Evolutionary conservation across 2,329 filamentous ascomycete genomes (phyloP), one percentile per base, ranked within the genome.

Genomic region (Aspergillus amoenus): DNA sequence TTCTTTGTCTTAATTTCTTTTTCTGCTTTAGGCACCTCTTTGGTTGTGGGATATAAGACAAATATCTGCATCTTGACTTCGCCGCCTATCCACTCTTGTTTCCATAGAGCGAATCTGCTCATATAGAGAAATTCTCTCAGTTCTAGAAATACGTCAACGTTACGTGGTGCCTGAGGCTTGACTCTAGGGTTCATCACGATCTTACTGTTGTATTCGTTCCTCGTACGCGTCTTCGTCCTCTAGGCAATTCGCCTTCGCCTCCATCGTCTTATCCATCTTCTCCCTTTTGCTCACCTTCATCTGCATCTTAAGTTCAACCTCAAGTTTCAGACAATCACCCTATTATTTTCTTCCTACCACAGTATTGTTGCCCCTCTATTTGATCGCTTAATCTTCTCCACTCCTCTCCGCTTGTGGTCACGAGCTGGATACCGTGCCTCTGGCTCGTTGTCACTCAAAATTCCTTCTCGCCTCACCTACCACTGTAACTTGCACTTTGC

Each of bases 391-490:
- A 37, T 37, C 13, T 7, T n/a, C 34, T 37, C 15, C 34, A n/a
- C 34, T 9, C 2, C 15, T 15, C 17, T 21, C 21, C 52, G 41
- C 21, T 22, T 3, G 9, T 30, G 27, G 27, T 9, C 27, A 9
- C 27, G 27, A 30, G 27, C 27, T 30, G 27, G 9, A 30, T 30
- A 9, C 27, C 3, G 9, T 30, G 9, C 27, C 27, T 30, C 27
- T 30, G 1, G 27, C 32, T 30, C 40, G 24, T 42, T n/a, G 32
- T 41, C 42, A 18, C 46, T 43, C 41, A 37, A 15, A 13, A n/a
- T 37, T 37, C 12, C 15, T 37, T 27, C 47, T 47, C 24, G 66
- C 68, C 49, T 64, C 22, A 9, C 8, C 18, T 41, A n/a, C n/a
- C 43, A 17, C 43, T 3, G 7, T 30, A 3, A 27, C 5, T 12